A percentile compares a stretch with the other conserved stretches of the same genome.
Conservation (phyloP, 176 grass and related monocot genomes). For the Eleusine coracana region DNA sequence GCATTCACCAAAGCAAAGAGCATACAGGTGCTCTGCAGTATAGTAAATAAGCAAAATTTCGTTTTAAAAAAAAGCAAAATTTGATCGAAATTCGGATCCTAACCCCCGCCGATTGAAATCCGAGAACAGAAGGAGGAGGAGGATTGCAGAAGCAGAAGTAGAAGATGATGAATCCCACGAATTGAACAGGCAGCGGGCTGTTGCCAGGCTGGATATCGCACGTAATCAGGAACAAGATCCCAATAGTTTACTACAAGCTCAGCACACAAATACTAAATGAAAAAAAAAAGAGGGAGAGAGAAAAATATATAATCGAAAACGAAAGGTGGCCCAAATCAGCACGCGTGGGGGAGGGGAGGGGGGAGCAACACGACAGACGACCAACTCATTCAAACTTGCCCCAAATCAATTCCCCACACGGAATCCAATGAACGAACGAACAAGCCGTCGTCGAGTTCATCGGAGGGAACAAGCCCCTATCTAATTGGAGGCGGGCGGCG, state of each 20-base stretch:
- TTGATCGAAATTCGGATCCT: background rate
- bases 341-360: background rate
- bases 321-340: slow-evolving; percentile 6
- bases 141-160: background rate
- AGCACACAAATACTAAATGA: background rate
- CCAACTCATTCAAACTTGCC: background rate
- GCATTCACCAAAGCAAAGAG: background rate
- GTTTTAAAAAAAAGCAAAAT: background rate
- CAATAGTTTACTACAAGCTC: background rate
- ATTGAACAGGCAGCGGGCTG: background rate
- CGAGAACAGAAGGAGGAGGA: background rate
- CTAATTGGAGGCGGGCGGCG: background rate
- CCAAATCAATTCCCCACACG: background rate
- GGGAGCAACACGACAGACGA: background rate
- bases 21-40: background rate
- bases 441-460: background rate
- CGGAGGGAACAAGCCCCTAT: too few species aligned
- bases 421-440: background rate
- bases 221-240: slow-evolving; percentile 1
- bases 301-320: background rate
- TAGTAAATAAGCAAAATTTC: too few species aligned
- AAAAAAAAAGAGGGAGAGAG: background rate
- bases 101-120: background rate
- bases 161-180: background rate
- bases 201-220: background rate